Evolutionary conservation across 805 yeast genomes (phyloP).

Genomic region (Scheffersomyces stipitis): DNA sequence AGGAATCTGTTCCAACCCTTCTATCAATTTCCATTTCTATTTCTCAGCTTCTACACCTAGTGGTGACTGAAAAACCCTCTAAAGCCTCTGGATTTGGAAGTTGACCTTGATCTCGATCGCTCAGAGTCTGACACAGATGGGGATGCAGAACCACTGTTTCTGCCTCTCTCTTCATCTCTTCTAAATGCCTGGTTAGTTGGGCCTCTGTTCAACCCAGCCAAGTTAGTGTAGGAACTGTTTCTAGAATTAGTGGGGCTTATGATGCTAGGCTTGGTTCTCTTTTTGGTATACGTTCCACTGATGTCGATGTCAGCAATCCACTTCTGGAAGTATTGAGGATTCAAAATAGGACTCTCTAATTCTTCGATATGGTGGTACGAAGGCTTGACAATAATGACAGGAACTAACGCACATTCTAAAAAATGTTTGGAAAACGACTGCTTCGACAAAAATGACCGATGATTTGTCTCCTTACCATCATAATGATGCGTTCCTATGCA

Average conservation of each 20-base stretch:
- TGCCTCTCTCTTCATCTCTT: conserved; percentile 16
- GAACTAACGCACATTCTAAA: conserved; percentile 43
- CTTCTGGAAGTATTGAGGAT: conserved; percentile 34
- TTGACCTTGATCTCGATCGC: conserved; percentile 18
- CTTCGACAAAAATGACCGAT: conserved; percentile 29
- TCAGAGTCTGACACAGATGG: neutral
- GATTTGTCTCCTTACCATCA: conserved; percentile 11
- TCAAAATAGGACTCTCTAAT: conserved; percentile 30
- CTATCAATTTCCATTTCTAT: too few relatives aligned
- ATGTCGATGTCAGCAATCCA: conserved; percentile 31
- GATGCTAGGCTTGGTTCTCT: conserved; percentile 12
- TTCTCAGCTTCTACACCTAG: too few relatives aligned
- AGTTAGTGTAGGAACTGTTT: conserved; percentile 15
- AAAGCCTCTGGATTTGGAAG: conserved; percentile 15
- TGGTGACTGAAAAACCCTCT: conserved; percentile 15
- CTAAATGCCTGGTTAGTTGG: conserved; percentile 1
- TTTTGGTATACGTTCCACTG: conserved; percentile 14
- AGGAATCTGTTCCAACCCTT: too few relatives aligned
- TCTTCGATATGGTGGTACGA: conserved; percentile 30
- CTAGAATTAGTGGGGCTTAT: conserved; percentile 19
- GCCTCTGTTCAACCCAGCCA: conserved; percentile 11
- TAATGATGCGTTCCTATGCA: conserved; percentile 41
- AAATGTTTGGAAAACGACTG: conserved; percentile 40
- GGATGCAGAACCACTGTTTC: conserved; percentile 1
- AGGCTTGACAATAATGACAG: conserved; percentile 45